A percentile compares a stretch with the other conserved stretches of the same genome.
Conservation (phyloP, 1,284 basidiomycete species). For the Amylostereum areolatum region DNA sequence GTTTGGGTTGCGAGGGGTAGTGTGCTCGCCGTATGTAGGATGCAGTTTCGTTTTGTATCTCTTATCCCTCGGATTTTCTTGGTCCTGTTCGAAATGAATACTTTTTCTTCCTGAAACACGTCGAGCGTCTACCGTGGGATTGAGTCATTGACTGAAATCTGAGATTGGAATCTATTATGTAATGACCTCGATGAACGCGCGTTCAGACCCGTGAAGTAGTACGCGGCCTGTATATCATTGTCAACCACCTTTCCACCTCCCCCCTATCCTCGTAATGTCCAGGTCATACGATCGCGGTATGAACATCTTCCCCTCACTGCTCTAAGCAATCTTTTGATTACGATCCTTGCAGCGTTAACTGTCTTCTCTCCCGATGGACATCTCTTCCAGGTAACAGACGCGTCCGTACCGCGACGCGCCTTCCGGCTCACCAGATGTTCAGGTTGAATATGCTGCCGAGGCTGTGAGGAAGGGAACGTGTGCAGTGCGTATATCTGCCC, state of each 20-base stretch:
- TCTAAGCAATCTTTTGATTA: neutral
- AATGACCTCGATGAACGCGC: neutral
- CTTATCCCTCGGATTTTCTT: no score
- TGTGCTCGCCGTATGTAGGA: no score
- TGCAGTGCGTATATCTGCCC: constrained; percentile 55
- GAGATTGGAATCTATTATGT: no score
- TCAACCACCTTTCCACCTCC: constrained; percentile 3
- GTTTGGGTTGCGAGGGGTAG: no score
- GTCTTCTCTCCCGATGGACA: constrained; percentile 96
- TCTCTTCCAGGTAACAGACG: constrained; percentile 70
- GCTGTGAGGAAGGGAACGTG: constrained; percentile 97
- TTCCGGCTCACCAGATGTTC: constrained; percentile 14
- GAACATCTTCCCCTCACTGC: constrained; percentile 10
- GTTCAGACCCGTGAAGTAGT: neutral
- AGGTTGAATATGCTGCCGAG: constrained; percentile 98
- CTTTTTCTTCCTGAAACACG: no score
- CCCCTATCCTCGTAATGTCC: constrained; percentile 40
- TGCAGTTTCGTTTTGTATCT: no score
- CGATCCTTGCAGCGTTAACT: constrained; percentile 62
- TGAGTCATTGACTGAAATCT: no score
- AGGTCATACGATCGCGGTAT: constrained; percentile 77
- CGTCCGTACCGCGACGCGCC: constrained; percentile 15
- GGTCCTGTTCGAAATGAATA: no score
- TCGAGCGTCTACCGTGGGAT: no score
- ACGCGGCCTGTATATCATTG: constrained; percentile 1